Conservation (phyloP, 352 stramenopile genomes). For the Phytophthora parvispora region DNA sequence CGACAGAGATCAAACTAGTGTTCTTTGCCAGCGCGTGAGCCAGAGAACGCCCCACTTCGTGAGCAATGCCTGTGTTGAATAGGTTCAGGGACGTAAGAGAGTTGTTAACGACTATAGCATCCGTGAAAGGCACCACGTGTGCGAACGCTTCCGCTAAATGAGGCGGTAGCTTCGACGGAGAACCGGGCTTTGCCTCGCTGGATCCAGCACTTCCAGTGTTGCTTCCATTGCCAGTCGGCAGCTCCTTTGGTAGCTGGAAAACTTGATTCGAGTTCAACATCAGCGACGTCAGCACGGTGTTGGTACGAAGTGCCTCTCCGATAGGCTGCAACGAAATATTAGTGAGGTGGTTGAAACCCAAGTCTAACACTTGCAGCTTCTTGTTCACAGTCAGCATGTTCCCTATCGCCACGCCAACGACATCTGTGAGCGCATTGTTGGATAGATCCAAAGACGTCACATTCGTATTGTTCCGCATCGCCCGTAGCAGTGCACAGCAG, state of each 20-base stretch:
- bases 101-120: constrained; percentile 41
- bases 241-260: constrained; percentile 41
- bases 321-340: constrained; percentile 43
- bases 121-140: constrained; percentile 50
- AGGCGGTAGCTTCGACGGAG: constrained; percentile 16
- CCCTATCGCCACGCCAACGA: constrained; percentile 42
- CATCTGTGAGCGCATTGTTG: constrained; percentile 64
- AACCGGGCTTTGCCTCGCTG: neutral
- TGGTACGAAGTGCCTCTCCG: constrained; percentile 48
- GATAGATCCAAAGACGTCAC: constrained; percentile 68
- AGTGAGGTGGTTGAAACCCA: constrained; percentile 71
- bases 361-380: constrained; percentile 54
- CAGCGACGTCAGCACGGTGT: constrained; percentile 61
- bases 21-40: constrained; percentile 62
- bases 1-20: constrained; percentile 54
- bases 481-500: constrained; percentile 66
- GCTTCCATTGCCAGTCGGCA: neutral
- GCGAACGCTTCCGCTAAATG: constrained; percentile 24
- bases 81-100: constrained; percentile 67
- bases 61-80: constrained; percentile 67
- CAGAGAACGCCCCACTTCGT: constrained; percentile 57
- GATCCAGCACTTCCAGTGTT: neutral
- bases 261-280: constrained; percentile 73
- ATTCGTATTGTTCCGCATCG: constrained; percentile 68
- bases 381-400: constrained; percentile 75